phyloP scores from a whole-genome alignment of 2,329 filamentous ascomycete species.

The Pezizomycotina sp. region DNA sequence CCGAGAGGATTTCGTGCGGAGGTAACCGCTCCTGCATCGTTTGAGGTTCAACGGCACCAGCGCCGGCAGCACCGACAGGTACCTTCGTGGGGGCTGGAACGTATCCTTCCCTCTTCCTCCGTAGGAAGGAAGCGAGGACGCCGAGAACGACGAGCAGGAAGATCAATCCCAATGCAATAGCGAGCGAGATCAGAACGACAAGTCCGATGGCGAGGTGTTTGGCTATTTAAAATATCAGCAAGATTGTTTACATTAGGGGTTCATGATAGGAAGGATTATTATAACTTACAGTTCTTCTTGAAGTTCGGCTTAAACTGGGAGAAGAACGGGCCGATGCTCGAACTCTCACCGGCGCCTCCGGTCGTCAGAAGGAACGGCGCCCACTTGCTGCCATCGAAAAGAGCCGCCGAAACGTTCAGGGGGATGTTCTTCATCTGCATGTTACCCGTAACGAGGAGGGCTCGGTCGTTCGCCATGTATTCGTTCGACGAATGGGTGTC shows the following conservation, averaged over 20 bases:
- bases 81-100: constrained; percentile 51
- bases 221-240: constrained; percentile 27
- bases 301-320: constrained; percentile 69
- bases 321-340: constrained; percentile 68
- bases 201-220: constrained; percentile 54
- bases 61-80: too few relatives aligned
- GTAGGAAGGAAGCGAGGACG: constrained; percentile 56
- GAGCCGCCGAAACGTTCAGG: constrained; percentile 66
- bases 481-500: constrained; percentile 47
- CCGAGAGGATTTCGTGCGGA: too few relatives aligned
- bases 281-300: constrained; percentile 41
- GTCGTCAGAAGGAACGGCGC: constrained; percentile 67
- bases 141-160: constrained; percentile 62
- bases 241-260: constrained; percentile 17
- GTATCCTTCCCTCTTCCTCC: constrained; percentile 66
- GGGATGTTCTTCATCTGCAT: constrained; percentile 55
- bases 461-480: constrained; percentile 49
- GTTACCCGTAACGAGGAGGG: constrained; percentile 69
- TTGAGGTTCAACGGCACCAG: constrained; percentile 6
- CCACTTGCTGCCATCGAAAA: constrained; percentile 71
- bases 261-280: constrained; percentile 17
- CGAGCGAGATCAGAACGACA: constrained; percentile 64
- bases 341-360: constrained; percentile 45
- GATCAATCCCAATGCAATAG: constrained; percentile 59
- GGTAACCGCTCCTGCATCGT: constrained; percentile 17